Conservation (phyloP, 164 flowering plant genomes). For the Sedum album region DNA sequence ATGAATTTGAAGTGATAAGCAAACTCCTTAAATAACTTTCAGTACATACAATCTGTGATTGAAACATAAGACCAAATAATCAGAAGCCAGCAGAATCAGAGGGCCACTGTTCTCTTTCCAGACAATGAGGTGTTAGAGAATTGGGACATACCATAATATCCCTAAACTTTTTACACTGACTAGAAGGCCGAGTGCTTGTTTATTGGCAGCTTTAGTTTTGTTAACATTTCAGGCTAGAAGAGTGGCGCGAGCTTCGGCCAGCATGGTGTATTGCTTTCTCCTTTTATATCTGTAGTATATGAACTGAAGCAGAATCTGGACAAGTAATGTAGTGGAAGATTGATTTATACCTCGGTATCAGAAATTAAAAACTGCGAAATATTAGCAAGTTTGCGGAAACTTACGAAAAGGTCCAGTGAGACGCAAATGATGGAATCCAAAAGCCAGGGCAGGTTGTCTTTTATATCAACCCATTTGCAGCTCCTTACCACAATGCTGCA, state of each 20-base stretch:
- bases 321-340: neutral
- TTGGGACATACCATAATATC: too few relatives aligned
- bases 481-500: conserved; percentile 50
- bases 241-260: neutral
- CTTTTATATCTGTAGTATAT: neutral
- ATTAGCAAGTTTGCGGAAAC: neutral
- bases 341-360: neutral
- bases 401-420: neutral
- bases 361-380: neutral
- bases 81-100: neutral
- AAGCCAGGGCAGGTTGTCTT: neutral
- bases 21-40: neutral
- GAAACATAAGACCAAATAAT: too few relatives aligned
- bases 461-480: conserved; percentile 3
- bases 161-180: neutral
- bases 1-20: neutral
- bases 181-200: neutral
- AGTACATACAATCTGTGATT: neutral
- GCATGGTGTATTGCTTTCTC: neutral
- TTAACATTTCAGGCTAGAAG: neutral
- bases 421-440: neutral
- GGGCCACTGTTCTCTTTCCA: too few relatives aligned
- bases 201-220: neutral
- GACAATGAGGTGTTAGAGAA: too few relatives aligned
- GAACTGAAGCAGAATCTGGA: conserved; percentile 4